Conservation (phyloP, 306 rosid species). For the Ammopiptanthus mongolicus region DNA sequence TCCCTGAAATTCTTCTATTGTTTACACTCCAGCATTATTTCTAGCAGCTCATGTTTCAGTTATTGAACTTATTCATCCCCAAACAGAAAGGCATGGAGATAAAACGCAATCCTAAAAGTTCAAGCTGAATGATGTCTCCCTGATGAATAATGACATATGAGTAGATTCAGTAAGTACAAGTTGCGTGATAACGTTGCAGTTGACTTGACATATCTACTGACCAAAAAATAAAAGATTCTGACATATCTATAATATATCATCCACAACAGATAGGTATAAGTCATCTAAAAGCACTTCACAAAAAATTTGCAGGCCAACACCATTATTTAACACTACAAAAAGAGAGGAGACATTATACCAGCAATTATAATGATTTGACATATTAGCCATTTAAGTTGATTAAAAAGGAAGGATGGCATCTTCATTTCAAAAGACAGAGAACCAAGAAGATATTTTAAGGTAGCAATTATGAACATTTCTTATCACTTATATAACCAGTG, state of each 20-base stretch:
- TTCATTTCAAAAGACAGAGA: neutral
- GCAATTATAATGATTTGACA: neutral
- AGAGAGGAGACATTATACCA: slow-evolving; percentile 3
- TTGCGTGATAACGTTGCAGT: neutral
- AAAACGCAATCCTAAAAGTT: neutral
- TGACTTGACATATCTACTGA: neutral
- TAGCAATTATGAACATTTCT: neutral
- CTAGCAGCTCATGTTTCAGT: neutral
- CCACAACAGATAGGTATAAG: neutral
- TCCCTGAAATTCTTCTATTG: slow-evolving; percentile 5
- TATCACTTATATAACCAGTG: neutral
- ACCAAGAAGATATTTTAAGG: slow-evolving; percentile 13
- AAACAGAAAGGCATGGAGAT: neutral
- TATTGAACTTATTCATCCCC: neutral
- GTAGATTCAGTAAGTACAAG: neutral
- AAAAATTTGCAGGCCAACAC: neutral
- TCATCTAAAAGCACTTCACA: neutral
- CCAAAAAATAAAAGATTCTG: neutral
- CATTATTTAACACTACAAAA: neutral
- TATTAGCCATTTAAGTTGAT: neutral
- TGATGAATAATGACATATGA: neutral
- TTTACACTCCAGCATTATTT: neutral
- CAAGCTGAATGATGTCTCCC: neutral
- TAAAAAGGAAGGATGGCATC: neutral
- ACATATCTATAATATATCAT: neutral